Conservation (phyloP, 1,139 yeast genomes). For the Suhomyces bolitotheri region DNA sequence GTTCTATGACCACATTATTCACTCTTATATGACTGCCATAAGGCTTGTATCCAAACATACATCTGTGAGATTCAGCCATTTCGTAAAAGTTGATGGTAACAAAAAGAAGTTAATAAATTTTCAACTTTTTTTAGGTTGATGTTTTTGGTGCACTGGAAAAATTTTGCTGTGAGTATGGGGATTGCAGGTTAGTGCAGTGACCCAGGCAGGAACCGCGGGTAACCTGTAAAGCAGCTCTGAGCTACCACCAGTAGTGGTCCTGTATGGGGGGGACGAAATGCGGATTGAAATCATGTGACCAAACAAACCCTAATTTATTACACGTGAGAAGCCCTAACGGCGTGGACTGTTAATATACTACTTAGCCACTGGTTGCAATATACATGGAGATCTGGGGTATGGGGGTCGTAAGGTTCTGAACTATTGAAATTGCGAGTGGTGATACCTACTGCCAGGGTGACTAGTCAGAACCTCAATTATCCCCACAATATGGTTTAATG, state of each 20-base stretch:
- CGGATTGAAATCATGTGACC: conserved; percentile 3
- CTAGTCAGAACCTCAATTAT: no score
- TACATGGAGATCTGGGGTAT: no score
- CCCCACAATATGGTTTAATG: no score
- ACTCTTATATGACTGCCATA: no score
- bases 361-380: no score
- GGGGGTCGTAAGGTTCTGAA: no score
- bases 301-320: conserved; percentile 15
- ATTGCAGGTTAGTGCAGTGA: conserved; percentile 7
- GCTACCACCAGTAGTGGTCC: no score
- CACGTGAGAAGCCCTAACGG: conserved; percentile 21
- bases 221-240: conserved; percentile 6
- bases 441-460: no score
- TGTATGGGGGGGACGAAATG: conserved; percentile 1
- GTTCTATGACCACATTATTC: no score
- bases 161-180: conserved; percentile 11
- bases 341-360: no score
- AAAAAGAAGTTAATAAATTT: conserved; percentile 13
- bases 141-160: conserved; percentile 14
- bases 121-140: conserved; percentile 16
- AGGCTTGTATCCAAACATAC: conserved; percentile 49
- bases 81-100: conserved; percentile 20
- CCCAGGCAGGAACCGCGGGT: background rate
- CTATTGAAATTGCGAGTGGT: no score
- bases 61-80: conserved; percentile 98